phyloP scores from a whole-genome alignment of 1,284 basidiomycete genomes.

The Rhodotorula sp. region DNA sequence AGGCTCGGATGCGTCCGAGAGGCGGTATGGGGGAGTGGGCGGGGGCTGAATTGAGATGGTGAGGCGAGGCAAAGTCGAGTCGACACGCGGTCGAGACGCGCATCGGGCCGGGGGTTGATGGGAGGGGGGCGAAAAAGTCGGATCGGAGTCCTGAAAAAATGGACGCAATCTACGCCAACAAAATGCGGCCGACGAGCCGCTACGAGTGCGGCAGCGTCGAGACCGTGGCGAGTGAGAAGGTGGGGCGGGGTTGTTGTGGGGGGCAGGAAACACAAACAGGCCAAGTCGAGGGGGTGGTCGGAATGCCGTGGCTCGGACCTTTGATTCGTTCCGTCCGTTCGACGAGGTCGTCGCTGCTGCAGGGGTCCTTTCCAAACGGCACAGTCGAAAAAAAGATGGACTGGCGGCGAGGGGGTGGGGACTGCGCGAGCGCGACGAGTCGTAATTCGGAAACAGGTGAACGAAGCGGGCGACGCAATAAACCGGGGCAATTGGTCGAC shows the following conservation, averaged over 20 bases:
- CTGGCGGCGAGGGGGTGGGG: neutral
- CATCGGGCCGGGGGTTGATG: neutral
- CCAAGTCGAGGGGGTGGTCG: no score
- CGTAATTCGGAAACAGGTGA: no score
- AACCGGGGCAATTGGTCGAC: no score
- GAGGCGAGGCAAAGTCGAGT: neutral
- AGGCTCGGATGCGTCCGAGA: neutral
- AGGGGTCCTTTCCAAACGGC: no score
- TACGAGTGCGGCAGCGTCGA: neutral
- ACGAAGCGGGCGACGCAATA: no score
- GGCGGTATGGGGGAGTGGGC: no score
- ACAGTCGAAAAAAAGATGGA: conserved; percentile 14
- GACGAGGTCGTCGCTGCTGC: no score
- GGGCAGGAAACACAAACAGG: neutral
- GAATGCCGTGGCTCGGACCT: no score
- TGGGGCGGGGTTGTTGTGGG: neutral
- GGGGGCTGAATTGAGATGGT: neutral
- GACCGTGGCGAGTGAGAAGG: conserved; percentile 6
- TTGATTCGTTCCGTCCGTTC: no score
- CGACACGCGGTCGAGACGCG: neutral
- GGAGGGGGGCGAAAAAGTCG: neutral
- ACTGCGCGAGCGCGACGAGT: neutral
- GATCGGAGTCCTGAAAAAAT: conserved; percentile 26
- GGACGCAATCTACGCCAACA: conserved; percentile 32
- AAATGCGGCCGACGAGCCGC: neutral